Evolutionary conservation across 2,329 filamentous ascomycete species (phyloP).

Genomic region (Neonectria punicea): DNA sequence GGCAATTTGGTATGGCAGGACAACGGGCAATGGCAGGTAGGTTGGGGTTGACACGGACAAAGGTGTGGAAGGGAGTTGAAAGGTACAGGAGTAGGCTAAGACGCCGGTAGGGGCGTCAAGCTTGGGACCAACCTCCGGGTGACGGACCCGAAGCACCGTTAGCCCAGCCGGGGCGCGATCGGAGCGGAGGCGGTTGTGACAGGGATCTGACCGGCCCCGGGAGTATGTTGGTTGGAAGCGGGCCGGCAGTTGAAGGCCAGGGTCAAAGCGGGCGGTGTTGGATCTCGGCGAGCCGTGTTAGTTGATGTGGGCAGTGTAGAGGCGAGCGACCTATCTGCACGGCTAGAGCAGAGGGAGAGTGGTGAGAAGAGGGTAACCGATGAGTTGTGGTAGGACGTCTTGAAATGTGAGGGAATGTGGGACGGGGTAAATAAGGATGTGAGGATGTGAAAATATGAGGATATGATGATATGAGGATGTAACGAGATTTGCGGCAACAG

Average conservation of each 20-base stretch:
- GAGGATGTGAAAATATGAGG: too few relatives aligned
- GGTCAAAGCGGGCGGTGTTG: constrained; percentile 18
- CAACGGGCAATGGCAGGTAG: background rate
- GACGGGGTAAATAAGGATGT: background rate
- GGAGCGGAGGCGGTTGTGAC: constrained; percentile 24
- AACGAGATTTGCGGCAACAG: background rate
- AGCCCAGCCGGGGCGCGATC: constrained; percentile 16
- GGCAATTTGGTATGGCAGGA: constrained; percentile 17
- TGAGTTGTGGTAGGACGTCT: background rate
- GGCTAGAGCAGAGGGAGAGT: background rate
- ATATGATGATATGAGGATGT: background rate
- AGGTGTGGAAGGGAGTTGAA: background rate
- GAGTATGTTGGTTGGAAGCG: constrained; percentile 14
- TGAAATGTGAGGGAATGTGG: background rate
- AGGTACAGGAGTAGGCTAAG: constrained; percentile 5
- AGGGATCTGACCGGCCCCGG: constrained; percentile 22
- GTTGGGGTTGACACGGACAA: background rate
- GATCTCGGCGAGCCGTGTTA: constrained; percentile 9
- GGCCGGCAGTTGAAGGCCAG: constrained; percentile 11
- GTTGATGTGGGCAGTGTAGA: background rate
- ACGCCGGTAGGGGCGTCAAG: constrained; percentile 11
- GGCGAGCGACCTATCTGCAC: constrained; percentile 12
- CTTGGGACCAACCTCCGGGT: constrained; percentile 23
- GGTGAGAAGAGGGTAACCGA: background rate
- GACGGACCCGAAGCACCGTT: constrained; percentile 24